Evolutionary conservation across 495 filamentous ascomycete genomes (phyloP), one percentile per base, ranked within the genome.

Genomic region (Parachaetomium inaequale): DNA sequence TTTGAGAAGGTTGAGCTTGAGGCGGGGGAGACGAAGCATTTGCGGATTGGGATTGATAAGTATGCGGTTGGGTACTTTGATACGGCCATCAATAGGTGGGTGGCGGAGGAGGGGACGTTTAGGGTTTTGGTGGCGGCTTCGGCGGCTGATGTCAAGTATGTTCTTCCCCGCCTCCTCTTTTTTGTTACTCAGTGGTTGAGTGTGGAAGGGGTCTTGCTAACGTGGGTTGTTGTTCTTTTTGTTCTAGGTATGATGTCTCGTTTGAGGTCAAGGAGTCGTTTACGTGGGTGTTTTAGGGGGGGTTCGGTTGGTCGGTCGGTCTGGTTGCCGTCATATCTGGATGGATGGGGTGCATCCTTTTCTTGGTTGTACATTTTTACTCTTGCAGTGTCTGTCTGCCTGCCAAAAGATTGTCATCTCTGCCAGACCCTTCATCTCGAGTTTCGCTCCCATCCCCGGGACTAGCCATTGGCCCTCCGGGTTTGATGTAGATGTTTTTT

Each of bases 41-140:
- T 93, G n/a, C 72, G 79, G 19, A 79, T 96, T 1, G 65, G 68
- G 10, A 69, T 93, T 4, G 85, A 92, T 65, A 90, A 88, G 76
- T 86, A 90, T 63, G 86, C 90, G 0, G 86, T 88, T 1, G 90
- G 91, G 56, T 95, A 90, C 79, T 95, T 86, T 75, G 91, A 95
- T 64, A 87, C 89, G 63, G 78, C 82, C 34, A 72, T 86, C 14
- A 74, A 78, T 32, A 82, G 80, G 32, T 96, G 91, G 90, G 84
- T 91, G 28, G 87, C 86, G 0, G 92, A 94, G 73, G 84, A 89
- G 75, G 91, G 91, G 0, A 70, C 63, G 17, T 96, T 92, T 69
- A 74, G 83, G 50, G 84, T 90, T 12, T 63, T 87, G 59, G 81
- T 93, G 58, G 86, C 84, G 11, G 77, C 83, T 64, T 82, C 75